Percentiles rank a stretch among this genome's conserved stretches.
Conservation (phyloP, 2,329 filamentous ascomycete genomes). For the Septoria petroselini region DNA sequence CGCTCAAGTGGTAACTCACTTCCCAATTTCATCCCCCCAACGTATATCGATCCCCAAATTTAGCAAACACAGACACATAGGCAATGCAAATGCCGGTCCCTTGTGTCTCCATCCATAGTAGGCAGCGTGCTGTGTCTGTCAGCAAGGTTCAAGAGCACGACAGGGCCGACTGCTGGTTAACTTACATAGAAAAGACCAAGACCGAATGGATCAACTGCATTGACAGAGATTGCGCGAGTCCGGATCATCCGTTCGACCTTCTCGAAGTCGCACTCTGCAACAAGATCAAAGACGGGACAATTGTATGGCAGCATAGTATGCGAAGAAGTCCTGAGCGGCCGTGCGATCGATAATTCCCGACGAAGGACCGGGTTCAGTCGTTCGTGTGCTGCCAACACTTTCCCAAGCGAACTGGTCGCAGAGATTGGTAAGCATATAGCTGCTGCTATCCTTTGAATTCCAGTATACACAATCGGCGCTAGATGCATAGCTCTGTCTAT, state of each 20-base stretch:
- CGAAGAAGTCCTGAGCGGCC: neutral
- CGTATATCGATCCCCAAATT: neutral
- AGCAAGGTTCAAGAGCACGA: neutral
- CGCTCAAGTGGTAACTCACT: neutral
- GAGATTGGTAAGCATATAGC: neutral
- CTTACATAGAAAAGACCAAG: neutral
- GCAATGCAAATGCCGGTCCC: neutral
- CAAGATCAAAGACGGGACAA: neutral
- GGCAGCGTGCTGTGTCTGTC: neutral
- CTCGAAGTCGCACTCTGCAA: neutral
- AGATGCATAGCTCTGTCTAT: neutral
- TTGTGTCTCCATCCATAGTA: neutral
- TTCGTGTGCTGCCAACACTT: neutral
- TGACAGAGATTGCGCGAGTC: neutral
- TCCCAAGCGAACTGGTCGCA: neutral
- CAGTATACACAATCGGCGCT: neutral
- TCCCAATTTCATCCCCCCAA: neutral
- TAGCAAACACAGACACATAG: neutral
- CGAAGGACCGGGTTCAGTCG: neutral
- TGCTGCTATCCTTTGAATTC: neutral
- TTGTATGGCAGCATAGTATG: neutral
- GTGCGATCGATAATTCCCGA: neutral
- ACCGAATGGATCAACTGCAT: neutral
- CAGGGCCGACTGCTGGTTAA: neutral
- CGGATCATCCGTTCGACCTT: neutral